These are phyloP conservation scores for Pelargonium fulgidum DNA, from an alignment of 441 rosid genomes.

Conservation along the genomic window DNA sequence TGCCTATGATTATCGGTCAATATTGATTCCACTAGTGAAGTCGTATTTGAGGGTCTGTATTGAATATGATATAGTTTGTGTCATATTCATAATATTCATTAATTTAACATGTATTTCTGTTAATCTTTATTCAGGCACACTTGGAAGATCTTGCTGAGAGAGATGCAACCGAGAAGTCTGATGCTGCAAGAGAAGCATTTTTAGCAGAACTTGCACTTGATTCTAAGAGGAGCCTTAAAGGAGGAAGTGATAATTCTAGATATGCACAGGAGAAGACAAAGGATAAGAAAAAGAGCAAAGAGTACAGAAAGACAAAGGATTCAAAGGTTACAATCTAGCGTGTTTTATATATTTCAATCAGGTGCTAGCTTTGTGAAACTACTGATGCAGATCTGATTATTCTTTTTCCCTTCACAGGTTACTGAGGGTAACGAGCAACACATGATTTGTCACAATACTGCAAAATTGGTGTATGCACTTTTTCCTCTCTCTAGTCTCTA, in stretches of 20 bases:
- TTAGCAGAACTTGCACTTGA: constrained; percentile 90
- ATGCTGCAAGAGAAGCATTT: constrained; percentile 94
- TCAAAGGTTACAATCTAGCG: constrained; percentile 44
- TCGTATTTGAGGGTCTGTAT: constrained; percentile 73
- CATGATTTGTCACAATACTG: constrained; percentile 35
- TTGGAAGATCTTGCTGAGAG: constrained; percentile 92
- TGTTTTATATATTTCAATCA: constrained; percentile 13
- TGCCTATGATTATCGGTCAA: constrained; percentile 54
- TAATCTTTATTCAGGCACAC: constrained; percentile 39
- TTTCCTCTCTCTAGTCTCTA: background rate
- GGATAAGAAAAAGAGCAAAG: constrained; percentile 79
- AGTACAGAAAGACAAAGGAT: constrained; percentile 60
- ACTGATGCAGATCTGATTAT: constrained; percentile 14
- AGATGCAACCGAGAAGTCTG: constrained; percentile 93
- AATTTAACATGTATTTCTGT: too few relatives aligned
- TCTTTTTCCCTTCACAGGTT: constrained; percentile 1
- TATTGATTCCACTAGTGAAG: constrained; percentile 66
- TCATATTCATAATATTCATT: too few relatives aligned
- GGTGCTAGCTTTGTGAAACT: constrained; percentile 9
- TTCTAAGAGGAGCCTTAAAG: constrained; percentile 59
- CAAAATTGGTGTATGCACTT: constrained; percentile 41
- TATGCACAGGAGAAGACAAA: constrained; percentile 69
- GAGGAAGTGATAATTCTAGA: constrained; percentile 51
- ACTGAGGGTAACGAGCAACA: constrained; percentile 40
- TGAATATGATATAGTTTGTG: constrained; percentile 4